These are phyloP conservation scores for Botrytis hyacinthi DNA, from an alignment of 2,329 filamentous ascomycete species.

Conservation along the genomic window DNA sequence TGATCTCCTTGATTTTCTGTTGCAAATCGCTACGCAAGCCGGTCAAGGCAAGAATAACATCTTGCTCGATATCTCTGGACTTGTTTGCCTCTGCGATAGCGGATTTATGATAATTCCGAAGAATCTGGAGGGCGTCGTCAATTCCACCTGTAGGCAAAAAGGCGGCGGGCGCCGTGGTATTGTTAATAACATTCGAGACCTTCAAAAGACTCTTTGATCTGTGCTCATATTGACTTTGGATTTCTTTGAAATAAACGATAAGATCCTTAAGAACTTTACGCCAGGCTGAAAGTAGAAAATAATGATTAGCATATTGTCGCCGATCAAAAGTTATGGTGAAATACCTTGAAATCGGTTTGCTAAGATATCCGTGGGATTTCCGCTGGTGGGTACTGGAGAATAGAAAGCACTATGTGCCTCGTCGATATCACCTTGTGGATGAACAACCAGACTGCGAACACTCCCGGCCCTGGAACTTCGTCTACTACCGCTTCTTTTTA, in stretches of 20 bases:
- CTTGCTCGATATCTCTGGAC: conserved; percentile 83
- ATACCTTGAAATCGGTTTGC: conserved; percentile 85
- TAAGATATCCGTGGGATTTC: conserved; percentile 83
- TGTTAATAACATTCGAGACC: conserved; percentile 80
- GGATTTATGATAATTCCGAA: conserved; percentile 80
- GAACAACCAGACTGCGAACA: conserved; percentile 74
- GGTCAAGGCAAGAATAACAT: conserved; percentile 84
- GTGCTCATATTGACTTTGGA: conserved; percentile 84
- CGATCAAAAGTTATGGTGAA: conserved; percentile 32
- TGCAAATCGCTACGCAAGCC: conserved; percentile 84
- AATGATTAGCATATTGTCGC: conserved; percentile 9
- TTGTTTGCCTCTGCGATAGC: conserved; percentile 80
- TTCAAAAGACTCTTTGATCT: conserved; percentile 80
- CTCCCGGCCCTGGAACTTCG: conserved; percentile 82
- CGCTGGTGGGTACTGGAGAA: conserved; percentile 83
- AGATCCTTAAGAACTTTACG: conserved; percentile 92
- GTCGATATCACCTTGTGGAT: conserved; percentile 64
- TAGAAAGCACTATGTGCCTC: conserved; percentile 81
- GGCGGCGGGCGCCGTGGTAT: conserved; percentile 67
- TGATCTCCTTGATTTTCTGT: conserved; percentile 99
- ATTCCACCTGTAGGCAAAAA: conserved; percentile 83
- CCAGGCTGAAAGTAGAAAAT: conserved; percentile 64
- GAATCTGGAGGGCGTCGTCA: conserved; percentile 77
- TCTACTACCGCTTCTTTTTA: conserved; percentile 77
- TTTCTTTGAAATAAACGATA: conserved; percentile 89